Conservation (phyloP, 2,329 filamentous ascomycete species). For the Sarocladium kiliense region DNA sequence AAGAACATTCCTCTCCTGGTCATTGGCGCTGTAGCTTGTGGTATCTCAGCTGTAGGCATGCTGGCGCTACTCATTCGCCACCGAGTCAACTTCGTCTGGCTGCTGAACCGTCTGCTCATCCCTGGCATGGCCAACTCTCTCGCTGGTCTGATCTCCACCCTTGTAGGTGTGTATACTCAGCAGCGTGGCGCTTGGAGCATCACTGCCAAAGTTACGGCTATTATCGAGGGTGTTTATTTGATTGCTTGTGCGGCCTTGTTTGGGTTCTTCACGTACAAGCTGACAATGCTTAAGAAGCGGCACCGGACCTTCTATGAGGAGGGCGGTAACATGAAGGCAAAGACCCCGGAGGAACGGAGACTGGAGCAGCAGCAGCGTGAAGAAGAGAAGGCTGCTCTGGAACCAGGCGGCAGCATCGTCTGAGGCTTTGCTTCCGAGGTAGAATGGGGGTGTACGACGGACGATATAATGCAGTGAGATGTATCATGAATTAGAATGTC, state of each 20-base stretch:
- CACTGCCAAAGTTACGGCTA: conserved; percentile 31
- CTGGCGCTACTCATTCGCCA: conserved; percentile 37
- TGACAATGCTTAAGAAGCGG: conserved; percentile 24
- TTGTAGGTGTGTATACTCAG: conserved; percentile 44
- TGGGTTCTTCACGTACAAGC: conserved; percentile 18
- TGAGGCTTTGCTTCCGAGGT: background rate
- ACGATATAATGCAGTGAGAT: background rate
- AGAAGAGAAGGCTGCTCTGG: conserved; percentile 4
- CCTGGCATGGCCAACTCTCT: conserved; percentile 39
- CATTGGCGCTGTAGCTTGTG: conserved; percentile 37
- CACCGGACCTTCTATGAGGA: conserved; percentile 20
- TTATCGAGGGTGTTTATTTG: conserved; percentile 27
- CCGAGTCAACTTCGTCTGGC: conserved; percentile 47
- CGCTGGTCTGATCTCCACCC: conserved; percentile 43
- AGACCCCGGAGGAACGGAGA: conserved; percentile 6
- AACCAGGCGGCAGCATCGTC: conserved; percentile 5
- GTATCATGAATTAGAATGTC: background rate
- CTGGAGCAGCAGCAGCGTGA: conserved; percentile 4
- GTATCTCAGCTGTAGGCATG: conserved; percentile 28
- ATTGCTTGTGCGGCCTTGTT: conserved; percentile 22
- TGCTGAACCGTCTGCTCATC: conserved; percentile 46
- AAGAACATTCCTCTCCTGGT: conserved; percentile 35
- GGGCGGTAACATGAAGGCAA: background rate
- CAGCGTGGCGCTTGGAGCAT: conserved; percentile 38
- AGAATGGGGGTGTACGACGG: background rate